phyloP scores from a whole-genome alignment of 257 asterid species.

The Phtheirospermum japonicum region DNA sequence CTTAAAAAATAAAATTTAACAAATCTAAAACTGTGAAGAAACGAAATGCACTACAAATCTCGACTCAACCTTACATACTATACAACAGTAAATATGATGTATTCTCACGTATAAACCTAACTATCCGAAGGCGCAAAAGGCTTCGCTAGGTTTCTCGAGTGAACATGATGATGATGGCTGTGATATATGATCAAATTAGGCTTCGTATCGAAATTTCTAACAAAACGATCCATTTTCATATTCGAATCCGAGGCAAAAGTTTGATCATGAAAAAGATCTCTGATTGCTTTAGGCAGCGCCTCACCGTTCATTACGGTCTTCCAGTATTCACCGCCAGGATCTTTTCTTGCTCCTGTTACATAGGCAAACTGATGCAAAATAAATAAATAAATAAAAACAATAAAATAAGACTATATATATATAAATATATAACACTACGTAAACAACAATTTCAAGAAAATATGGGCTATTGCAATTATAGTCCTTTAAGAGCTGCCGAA shows the following conservation, averaged over 20 bases:
- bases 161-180: slow-evolving; percentile 20
- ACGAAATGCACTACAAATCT: too few species aligned
- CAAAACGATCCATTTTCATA: slow-evolving; percentile 28
- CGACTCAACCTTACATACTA: too few species aligned
- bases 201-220: slow-evolving; percentile 42
- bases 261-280: slow-evolving; percentile 31
- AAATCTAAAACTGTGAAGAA: too few species aligned
- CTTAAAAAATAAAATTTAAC: too few species aligned
- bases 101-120: background rate
- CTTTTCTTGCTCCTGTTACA: slow-evolving; percentile 40
- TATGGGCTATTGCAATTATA: background rate
- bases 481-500: too few species aligned
- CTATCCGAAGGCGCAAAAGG: background rate
- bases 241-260: slow-evolving; percentile 1
- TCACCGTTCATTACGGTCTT: slow-evolving; percentile 51
- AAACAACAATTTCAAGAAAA: background rate
- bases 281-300: slow-evolving; percentile 63
- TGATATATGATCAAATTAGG: slow-evolving; percentile 64
- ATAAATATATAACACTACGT: background rate
- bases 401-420: background rate
- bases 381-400: background rate
- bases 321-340: slow-evolving; percentile 54
- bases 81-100: too few species aligned
- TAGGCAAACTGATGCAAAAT: slow-evolving; percentile 29
- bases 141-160: slow-evolving; percentile 16